Percentiles rank a stretch among this genome's conserved stretches.
These are phyloP conservation scores for Anisodus tanguticus DNA, from an alignment of 257 asterid genomes.

Conservation along the genomic window DNA sequence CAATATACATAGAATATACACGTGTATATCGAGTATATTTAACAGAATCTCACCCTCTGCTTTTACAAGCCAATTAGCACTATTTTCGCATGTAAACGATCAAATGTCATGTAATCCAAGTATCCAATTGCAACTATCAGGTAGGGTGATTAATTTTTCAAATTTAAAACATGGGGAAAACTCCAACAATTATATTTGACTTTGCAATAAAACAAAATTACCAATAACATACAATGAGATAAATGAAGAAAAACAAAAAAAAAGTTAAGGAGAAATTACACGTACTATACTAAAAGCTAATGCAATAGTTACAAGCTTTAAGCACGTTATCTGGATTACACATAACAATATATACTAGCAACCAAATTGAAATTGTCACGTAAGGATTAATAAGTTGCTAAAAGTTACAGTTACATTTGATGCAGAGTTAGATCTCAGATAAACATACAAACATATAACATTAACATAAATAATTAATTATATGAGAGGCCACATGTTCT, in stretches of 20 bases:
- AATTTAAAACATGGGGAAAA: too few species aligned
- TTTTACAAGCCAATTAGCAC: neutral
- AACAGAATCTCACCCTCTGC: neutral
- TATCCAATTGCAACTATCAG: too few species aligned
- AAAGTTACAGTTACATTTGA: neutral
- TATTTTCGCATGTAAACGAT: neutral
- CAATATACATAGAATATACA: too few species aligned
- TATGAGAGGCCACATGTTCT: neutral
- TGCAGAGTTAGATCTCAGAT: neutral
- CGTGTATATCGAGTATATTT: too few species aligned
- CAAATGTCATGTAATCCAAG: too few species aligned
- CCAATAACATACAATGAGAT: neutral
- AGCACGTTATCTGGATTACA: neutral
- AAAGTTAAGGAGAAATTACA: neutral
- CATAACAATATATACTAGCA: neutral
- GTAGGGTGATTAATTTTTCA: too few species aligned
- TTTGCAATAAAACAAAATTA: neutral
- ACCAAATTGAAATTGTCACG: neutral
- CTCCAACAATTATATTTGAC: too few species aligned
- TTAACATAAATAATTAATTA: neutral
- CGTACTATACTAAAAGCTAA: neutral
- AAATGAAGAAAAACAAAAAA: neutral
- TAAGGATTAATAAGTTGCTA: too few species aligned
- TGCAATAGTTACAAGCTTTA: neutral
- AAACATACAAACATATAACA: neutral